These are phyloP conservation scores for Alternaria novae-zelandiae DNA, from an alignment of 2,329 filamentous ascomycete genomes.

Conservation along the genomic window DNA sequence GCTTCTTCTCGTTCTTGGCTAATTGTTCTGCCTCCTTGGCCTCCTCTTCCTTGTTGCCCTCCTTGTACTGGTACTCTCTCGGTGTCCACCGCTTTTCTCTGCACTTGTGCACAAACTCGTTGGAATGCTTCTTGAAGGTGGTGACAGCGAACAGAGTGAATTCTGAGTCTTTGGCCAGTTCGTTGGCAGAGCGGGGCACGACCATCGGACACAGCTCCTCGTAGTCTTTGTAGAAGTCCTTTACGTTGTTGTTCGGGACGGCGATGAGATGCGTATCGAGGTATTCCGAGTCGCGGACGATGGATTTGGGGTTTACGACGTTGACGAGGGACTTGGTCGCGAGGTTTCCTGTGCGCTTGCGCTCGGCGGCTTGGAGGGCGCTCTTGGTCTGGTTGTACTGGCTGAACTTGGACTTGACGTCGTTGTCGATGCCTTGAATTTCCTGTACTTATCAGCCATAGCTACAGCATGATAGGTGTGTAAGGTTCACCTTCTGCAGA, in stretches of 20 bases:
- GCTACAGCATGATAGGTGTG: background rate
- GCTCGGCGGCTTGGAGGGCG: slow-evolving; percentile 78
- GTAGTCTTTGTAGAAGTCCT: slow-evolving; percentile 88
- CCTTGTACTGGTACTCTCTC: slow-evolving; percentile 89
- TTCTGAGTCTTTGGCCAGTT: slow-evolving; percentile 86
- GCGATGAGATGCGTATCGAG: slow-evolving; percentile 94
- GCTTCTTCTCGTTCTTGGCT: slow-evolving; percentile 82
- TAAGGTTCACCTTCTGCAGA: slow-evolving; percentile 75
- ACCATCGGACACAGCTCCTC: slow-evolving; percentile 91
- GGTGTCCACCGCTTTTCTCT: slow-evolving; percentile 94
- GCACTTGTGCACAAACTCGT: slow-evolving; percentile 90
- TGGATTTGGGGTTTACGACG: slow-evolving; percentile 74
- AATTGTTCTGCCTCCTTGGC: slow-evolving; percentile 83
- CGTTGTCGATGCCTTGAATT: slow-evolving; percentile 88
- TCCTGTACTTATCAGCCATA: slow-evolving; percentile 62
- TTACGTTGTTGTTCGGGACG: slow-evolving; percentile 78
- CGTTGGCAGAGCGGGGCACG: slow-evolving; percentile 82
- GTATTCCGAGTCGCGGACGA: slow-evolving; percentile 91
- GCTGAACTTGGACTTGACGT: slow-evolving; percentile 91
- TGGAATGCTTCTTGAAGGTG: slow-evolving; percentile 88
- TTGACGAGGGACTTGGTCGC: slow-evolving; percentile 92
- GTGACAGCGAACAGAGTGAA: slow-evolving; percentile 88
- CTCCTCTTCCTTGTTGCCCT: slow-evolving; percentile 89
- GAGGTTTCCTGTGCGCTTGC: slow-evolving; percentile 92
- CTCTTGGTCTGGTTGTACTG: slow-evolving; percentile 94